Conservation (phyloP, 768 basidiomycete genomes). For the Phaeolepiota aurea region DNA sequence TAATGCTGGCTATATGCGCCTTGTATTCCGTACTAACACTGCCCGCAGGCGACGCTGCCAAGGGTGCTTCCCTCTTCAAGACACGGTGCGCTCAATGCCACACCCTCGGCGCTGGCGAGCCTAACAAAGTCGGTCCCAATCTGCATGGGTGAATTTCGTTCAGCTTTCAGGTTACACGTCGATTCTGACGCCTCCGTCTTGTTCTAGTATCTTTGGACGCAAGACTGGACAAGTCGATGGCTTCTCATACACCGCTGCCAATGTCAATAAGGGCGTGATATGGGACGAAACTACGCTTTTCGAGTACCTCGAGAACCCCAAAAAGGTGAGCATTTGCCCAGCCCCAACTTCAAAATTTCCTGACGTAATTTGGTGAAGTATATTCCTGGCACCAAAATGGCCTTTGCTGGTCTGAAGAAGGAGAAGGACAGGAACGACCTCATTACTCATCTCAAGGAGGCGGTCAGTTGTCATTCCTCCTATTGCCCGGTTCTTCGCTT, state of each 20-base stretch:
- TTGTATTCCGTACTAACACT: not conserved
- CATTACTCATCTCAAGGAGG: conserved; percentile 72
- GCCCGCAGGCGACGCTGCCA: conserved; percentile 68
- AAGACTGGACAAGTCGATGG: conserved; percentile 80
- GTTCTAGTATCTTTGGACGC: conserved; percentile 69
- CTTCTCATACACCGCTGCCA: conserved; percentile 90
- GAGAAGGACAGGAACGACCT: conserved; percentile 96
- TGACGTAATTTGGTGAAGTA: conserved; percentile 38
- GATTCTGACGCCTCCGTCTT: not conserved
- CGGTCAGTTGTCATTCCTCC: conserved; percentile 49
- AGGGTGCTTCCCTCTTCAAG: conserved; percentile 95
- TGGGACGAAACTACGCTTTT: conserved; percentile 91
- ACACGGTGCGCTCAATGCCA: conserved; percentile 95
- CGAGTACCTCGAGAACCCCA: conserved; percentile 94
- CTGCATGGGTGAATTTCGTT: conserved; percentile 67
- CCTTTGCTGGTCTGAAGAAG: conserved; percentile 98
- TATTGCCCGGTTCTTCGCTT: too few relatives aligned
- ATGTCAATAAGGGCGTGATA: conserved; percentile 85
- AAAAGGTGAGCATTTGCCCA: conserved; percentile 59
- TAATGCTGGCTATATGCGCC: not conserved
- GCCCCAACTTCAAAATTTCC: not conserved
- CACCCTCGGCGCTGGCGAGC: conserved; percentile 68
- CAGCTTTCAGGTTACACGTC: not conserved
- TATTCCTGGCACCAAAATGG: conserved; percentile 98
- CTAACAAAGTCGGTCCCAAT: conserved; percentile 92